Base-by-base conservation (phyloP, 164 flowering plant species). In the Nymphaea thermarum region DNA sequence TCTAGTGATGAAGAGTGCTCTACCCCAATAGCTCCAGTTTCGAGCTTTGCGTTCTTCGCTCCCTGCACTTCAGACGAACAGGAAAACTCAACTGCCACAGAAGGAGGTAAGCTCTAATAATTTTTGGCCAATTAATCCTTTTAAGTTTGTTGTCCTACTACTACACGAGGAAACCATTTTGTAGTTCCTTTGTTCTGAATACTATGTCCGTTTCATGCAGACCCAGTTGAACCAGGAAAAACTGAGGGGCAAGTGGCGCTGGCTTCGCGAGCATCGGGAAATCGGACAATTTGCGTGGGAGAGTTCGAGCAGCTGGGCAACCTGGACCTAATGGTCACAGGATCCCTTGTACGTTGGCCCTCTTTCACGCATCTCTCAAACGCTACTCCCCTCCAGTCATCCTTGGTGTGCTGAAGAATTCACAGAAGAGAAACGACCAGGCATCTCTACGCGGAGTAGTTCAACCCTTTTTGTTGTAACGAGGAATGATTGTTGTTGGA, bases 291-390 rank as follows among this genome's bases (percentile, higher is more conserved):
- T 65, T 91, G 98, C 4, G 80, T 83, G 16, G 93, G 94, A 53
- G 98, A 89, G 81, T 68, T 81, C 62, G 89, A 84, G 65, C 96
- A 85, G 67, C 75, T 92, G 11, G 55, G 11, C 12, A 47, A 47
- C 55, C 55, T 47, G 42, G 83, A 88, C 78, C 76, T 87, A 43
- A 76, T 86, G 71, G 90, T 84, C 63, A 83, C 87, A 1, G 96
- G 86, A 73, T 88, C 98, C 5, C 81, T 92, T 4, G 84, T 92
- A 53, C 85, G 98, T 3, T 92, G 98, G 98, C 89, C 91, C 15
- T 92, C 98, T 16, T 90, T 94, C 82, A 89, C 98, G 0, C 74
- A 83, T 73, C 77, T 91, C 62, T 80, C 89, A 2, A 82, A 80
- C 17, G 80, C 86, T 7, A 77, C 88, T 14, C 85, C 97, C 57